Evolutionary conservation across 2,329 filamentous ascomycete species (phyloP).

Genomic region (Fusarium xylarioides): DNA sequence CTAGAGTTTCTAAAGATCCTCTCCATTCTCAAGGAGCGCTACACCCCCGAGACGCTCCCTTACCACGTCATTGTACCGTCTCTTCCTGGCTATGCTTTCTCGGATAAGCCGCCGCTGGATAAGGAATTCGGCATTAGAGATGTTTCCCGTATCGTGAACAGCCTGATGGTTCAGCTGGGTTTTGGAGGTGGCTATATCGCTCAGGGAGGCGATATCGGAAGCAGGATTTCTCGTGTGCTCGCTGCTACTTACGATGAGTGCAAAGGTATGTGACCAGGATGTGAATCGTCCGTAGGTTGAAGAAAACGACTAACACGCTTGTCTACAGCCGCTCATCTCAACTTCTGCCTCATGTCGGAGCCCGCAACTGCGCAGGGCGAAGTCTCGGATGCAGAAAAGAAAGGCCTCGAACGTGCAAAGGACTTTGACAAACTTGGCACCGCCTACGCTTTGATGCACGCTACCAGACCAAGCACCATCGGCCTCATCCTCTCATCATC

Average conservation of each 20-base stretch:
- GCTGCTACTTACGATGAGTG: neutral
- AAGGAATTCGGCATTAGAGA: neutral
- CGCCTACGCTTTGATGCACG: neutral
- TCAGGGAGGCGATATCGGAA: constrained; percentile 5
- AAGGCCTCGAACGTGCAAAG: neutral
- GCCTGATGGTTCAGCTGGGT: neutral
- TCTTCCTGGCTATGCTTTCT: neutral
- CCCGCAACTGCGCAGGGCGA: neutral
- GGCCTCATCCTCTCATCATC: neutral
- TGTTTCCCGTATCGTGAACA: neutral
- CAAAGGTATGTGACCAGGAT: neutral
- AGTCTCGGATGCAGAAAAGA: neutral
- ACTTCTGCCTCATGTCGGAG: neutral
- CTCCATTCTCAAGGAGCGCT: neutral
- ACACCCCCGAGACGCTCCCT: neutral
- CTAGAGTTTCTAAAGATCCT: neutral
- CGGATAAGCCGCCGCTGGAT: neutral
- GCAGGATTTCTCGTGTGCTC: neutral
- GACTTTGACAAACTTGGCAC: neutral
- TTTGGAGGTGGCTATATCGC: constrained; percentile 2
- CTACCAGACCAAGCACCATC: neutral
- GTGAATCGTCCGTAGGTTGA: rapidly evolving
- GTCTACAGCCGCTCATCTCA: neutral
- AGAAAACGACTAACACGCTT: rapidly evolving
- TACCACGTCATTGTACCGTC: constrained; percentile 2